phyloP scores from a whole-genome alignment of 2,329 filamentous ascomycete genomes.

The Clarireedia monteithiana region DNA sequence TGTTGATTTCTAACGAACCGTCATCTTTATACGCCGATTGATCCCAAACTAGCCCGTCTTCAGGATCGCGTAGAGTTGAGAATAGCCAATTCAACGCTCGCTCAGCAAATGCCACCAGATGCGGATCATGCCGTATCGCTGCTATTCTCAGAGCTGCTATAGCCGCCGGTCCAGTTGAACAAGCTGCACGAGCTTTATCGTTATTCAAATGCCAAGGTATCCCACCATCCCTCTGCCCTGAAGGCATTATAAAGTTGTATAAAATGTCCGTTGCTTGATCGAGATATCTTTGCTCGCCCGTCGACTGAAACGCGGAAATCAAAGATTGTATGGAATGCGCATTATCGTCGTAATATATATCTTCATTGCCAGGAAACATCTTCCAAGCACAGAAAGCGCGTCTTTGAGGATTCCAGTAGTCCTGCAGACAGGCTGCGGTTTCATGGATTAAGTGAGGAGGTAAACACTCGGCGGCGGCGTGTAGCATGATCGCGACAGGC shows the following conservation, averaged over 20 bases:
- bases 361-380: constrained; percentile 19
- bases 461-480: constrained; percentile 14
- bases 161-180: constrained; percentile 16
- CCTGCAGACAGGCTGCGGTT: constrained; percentile 9
- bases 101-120: constrained; percentile 10
- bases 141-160: constrained; percentile 16
- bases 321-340: constrained; percentile 16
- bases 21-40: constrained; percentile 10
- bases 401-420: constrained; percentile 16
- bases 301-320: constrained; percentile 13
- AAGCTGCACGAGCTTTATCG: constrained; percentile 13
- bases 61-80: constrained; percentile 11
- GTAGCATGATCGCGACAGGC: constrained; percentile 18
- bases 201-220: constrained; percentile 19
- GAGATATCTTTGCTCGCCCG: constrained; percentile 7
- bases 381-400: constrained; percentile 20
- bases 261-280: constrained; percentile 14
- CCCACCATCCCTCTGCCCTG: constrained; percentile 12
- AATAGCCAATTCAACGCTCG: constrained; percentile 11
- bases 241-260: constrained; percentile 12
- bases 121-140: constrained; percentile 6
- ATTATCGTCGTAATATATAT: constrained; percentile 1
- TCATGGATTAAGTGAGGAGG: not conserved
- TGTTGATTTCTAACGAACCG: constrained; percentile 13
- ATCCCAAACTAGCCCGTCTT: constrained; percentile 19